Base-by-base conservation (phyloP, 2,329 filamentous ascomycete species). In the Sporothrix globosa region DNA sequence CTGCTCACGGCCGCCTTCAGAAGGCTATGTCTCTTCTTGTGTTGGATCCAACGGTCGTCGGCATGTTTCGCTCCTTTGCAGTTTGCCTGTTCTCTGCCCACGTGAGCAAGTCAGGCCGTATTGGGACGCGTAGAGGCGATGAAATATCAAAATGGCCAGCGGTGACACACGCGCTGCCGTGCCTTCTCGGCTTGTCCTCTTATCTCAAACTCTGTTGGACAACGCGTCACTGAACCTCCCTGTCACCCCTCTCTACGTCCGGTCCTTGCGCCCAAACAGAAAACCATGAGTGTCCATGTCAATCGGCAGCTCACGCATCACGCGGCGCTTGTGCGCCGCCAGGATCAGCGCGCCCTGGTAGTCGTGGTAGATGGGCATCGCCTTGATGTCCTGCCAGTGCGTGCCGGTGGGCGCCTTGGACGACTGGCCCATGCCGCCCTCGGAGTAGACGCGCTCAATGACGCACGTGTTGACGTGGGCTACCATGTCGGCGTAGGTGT, bases 361-460 rank as follows among this genome's bases (percentile, higher is more conserved):
- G 66, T 73, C 72, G 50, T 72, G 69, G 41, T 69, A 71, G 46
- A 73, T 56, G 9, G 72, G 72, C 70, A 48, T 58, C 2, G 68
- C 24, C 41, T 67, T 53, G 46, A 71, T 65, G 67, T 56, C 66
- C 5, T 30, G 27, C 72, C 70, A 71, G 9, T 30, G 2, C 5
- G 4, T 1, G 4, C 4, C 6, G 4, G 30, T 52, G 30, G 52
- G 21, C 2, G 30, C 17, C 2, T n/a, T 7, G 6, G 21, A 50
- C 14, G 14, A 6, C 34, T 34, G 48, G 21, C 30, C 67, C 46
- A 70, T n/a, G 5, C 68, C 71, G 11, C 41, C 17, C 21, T 73
- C 71, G 7, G 19, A 14, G 48, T 46, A 72, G 21, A 73, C 24
- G 19, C 72, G 72, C 60, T 72, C 71, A 0, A 68, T 10, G 4